Conservation (phyloP, 164 flowering plant species). For the Aristolochia contorta region DNA sequence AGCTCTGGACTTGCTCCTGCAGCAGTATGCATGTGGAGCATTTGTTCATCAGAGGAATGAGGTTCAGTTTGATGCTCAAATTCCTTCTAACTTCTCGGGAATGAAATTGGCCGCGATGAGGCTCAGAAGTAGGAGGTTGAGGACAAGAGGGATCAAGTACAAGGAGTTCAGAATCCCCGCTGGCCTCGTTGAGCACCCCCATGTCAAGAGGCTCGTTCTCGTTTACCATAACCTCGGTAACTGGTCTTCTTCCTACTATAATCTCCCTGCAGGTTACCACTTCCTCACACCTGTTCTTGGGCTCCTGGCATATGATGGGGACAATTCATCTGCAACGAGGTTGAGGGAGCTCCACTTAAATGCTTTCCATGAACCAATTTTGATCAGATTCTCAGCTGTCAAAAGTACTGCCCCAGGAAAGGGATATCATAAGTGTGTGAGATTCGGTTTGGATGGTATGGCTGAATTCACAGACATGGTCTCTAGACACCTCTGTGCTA, state of each 20-base stretch:
- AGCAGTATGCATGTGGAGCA: constrained; percentile 70
- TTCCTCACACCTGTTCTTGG: constrained; percentile 68
- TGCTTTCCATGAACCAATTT: constrained; percentile 40
- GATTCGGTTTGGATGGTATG: constrained; percentile 43
- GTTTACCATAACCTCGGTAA: constrained; percentile 76
- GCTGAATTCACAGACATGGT: constrained; percentile 27
- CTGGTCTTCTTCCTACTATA: constrained; percentile 49
- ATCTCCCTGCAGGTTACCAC: constrained; percentile 35
- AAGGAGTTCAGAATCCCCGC: constrained; percentile 57
- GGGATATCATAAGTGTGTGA: constrained; percentile 39
- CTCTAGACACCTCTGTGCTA: constrained; percentile 34
- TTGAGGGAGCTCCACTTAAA: constrained; percentile 44
- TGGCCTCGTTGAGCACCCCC: constrained; percentile 52
- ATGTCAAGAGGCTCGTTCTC: constrained; percentile 66
- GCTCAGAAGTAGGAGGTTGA: constrained; percentile 70
- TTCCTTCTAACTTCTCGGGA: constrained; percentile 63
- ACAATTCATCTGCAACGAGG: constrained; percentile 45
- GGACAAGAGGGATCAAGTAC: constrained; percentile 28
- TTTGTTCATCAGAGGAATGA: constrained; percentile 44
- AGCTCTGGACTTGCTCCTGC: constrained; percentile 53
- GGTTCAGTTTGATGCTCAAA: constrained; percentile 28
- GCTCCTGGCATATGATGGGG: constrained; percentile 61
- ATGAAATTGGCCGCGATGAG: constrained; percentile 60
- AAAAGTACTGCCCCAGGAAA: constrained; percentile 28
- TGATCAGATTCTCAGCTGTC: constrained; percentile 28